Base-by-base conservation (phyloP, 2,329 filamentous ascomycete genomes). In the Boeremia lycopersici region DNA sequence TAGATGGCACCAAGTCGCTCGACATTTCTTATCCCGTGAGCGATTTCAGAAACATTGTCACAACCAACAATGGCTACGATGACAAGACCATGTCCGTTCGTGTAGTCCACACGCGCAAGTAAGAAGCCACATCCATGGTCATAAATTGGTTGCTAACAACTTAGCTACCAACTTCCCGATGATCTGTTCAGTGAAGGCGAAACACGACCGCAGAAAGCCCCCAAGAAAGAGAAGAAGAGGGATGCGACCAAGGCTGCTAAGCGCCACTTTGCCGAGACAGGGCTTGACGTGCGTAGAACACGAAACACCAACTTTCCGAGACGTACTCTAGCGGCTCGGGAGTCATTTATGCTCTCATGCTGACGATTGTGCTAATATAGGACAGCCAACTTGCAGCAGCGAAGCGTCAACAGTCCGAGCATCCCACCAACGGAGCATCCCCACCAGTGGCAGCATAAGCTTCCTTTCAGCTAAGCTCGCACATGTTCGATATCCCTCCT, bases 121-220 rank as follows among this genome's bases (percentile, higher is more conserved):
- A 82, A 78, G 88, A 78, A 7, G 13, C 26, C 19, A 35, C 17
- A 6, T 15, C n/a, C 8, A 29, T 8, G 7, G 11, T 30, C 5
- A 12, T 34, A 40, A 5, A 46, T 15, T 26, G 19, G 41, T 28
- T 12, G 48, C 65, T 69, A 46, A 70, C 65, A 66, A 42, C 29
- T 26, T 13, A 97, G 93, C 76, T 90, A 90, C 72, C 87, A 92
- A 70, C 83, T 99, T 25, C 95, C 95, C 26, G 87, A 91, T 56
- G 93, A 99, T 74, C 87, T 98, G 2, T 99, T 99, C 72, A 83
- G 87, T 42, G 79, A 87, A 23, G 90, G 90, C 67, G 95, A 99
- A 75, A 73, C 65, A 5, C 71, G 74, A 46, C 79, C 80, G 5
- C 69, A 67, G 13, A 77, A 77, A 59, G 67, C 73, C 29, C 76